Conservation (phyloP, 148 eudicot genomes). For the Persicaria tinctoria region DNA sequence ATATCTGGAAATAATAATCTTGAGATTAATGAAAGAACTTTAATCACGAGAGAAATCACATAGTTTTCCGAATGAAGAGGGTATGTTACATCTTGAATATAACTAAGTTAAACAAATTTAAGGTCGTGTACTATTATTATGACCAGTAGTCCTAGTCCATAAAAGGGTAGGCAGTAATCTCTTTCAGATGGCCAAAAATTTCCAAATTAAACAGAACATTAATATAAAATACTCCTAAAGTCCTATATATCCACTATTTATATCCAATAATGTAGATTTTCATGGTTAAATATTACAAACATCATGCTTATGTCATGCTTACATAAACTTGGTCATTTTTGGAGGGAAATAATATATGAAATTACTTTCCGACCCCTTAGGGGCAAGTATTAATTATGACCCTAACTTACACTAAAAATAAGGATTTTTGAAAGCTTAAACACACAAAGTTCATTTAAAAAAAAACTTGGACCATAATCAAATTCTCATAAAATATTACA, state of each 20-base stretch:
- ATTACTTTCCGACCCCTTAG: too few relatives aligned
- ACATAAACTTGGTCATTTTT: not conserved
- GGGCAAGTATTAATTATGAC: too few relatives aligned
- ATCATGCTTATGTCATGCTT: not conserved
- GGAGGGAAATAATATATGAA: too few relatives aligned
- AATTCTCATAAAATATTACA: too few relatives aligned
- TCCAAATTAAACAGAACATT: not conserved
- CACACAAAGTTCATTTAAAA: too few relatives aligned
- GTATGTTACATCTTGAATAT: not conserved
- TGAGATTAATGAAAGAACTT: too few relatives aligned
- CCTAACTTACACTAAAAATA: too few relatives aligned
- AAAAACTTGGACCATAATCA: too few relatives aligned
- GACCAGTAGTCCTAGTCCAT: not conserved
- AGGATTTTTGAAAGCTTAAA: too few relatives aligned
- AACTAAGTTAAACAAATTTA: not conserved
- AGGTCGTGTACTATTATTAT: not conserved
- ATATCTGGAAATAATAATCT: too few relatives aligned
- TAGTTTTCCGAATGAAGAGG: not conserved
- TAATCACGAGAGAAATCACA: too few relatives aligned
- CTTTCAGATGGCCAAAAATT: not conserved
- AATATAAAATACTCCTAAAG: not conserved
- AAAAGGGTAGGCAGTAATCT: not conserved
- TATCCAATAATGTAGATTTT: not conserved
- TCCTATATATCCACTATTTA: not conserved
- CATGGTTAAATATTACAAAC: not conserved